Base-by-base conservation (phyloP, 2,329 filamentous ascomycete genomes). In the Trichoderma afroharzianum region DNA sequence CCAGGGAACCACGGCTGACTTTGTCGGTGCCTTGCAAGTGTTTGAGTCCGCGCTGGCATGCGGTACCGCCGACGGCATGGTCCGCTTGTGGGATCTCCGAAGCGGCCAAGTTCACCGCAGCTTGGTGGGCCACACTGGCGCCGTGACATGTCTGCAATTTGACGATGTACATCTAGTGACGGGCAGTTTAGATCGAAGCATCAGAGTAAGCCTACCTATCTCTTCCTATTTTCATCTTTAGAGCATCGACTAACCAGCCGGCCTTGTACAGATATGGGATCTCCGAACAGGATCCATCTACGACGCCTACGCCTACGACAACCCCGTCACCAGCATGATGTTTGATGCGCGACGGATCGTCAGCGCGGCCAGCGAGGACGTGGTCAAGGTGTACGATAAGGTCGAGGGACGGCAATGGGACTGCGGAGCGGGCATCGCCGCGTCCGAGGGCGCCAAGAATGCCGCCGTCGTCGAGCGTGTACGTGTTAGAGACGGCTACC, bases 371-470 rank as follows among this genome's bases (percentile, higher is more conserved):
- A 93, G 95, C 55, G 96, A 98, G 81, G 91, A 94, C 77, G 94
- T 98, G 28, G 95, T 96, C 76, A 99, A 99, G 83, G 92, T 99
- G 72, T 99, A 98, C 83, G 96, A 99, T 84, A 98, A 98, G 86
- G 91, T 94, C 3, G 96, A 99, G 79, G 94, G 94, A 53, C 87
- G 93, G 73, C 96, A 98, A 81, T 99, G 96, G 96, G 94, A 97
- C 81, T 98, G 95, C 81, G 96, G 96, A 68, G 91, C 94, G 3
- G 95, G 95, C 43, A 89, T 92, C 62, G 87, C 86, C 3, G 91
- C 91, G 72, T 88, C 90, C 24, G 90, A 92, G 67, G 87, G 90
- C 71, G 89, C 87, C 14, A 90, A 88, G 76, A 86, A 84, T 70
- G 87, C 91, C 7, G 87, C 90, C 15, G 86, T 91, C 71, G 91